Conservation (phyloP, 345 rosid species). For the Brassica incana region DNA sequence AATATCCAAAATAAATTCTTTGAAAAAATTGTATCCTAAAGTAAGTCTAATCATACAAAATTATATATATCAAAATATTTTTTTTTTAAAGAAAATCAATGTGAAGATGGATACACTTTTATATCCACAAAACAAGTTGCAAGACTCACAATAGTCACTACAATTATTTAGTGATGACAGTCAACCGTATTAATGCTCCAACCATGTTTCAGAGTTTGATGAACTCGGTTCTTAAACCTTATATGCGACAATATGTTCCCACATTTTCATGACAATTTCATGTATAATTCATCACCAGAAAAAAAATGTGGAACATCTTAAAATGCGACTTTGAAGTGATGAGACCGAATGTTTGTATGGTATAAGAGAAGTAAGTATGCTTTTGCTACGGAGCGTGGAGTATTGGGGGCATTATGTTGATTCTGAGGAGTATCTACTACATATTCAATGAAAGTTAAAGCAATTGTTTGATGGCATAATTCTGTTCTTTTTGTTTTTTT, state of each 20-base stretch:
- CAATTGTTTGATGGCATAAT: not conserved
- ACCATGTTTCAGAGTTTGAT: not conserved
- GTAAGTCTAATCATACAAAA: no score
- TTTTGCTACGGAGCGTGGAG: not conserved
- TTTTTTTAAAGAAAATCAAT: no score
- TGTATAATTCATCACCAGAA: not conserved
- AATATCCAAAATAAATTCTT: no score
- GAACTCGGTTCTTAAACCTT: not conserved
- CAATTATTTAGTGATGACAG: not conserved
- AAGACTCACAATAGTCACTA: not conserved
- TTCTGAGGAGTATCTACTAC: not conserved
- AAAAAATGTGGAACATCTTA: not conserved
- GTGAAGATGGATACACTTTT: no score
- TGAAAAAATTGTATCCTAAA: no score
- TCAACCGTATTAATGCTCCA: not conserved
- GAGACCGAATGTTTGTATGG: not conserved
- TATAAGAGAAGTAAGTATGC: not conserved
- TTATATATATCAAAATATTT: no score
- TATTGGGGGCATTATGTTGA: not conserved
- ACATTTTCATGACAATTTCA: not conserved
- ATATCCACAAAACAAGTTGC: not conserved
- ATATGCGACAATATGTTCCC: not conserved
- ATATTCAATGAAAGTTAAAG: not conserved
- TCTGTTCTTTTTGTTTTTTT: no score
- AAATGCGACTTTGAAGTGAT: not conserved